phyloP scores from a whole-genome alignment of 805 yeast species.

The Hanseniaspora hatyaiensis region DNA sequence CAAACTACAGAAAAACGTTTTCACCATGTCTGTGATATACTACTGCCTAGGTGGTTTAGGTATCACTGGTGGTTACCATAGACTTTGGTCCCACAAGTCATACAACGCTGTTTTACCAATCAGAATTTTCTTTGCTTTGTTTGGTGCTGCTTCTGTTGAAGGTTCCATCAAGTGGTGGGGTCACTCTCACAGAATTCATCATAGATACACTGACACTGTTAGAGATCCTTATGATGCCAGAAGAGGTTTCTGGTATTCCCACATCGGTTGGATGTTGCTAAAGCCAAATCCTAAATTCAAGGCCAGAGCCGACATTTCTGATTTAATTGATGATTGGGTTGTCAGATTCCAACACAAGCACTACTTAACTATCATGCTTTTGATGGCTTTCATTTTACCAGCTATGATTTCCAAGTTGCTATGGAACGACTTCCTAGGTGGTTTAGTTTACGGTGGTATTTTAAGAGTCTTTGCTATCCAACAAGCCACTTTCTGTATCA shows the following conservation, averaged over 20 bases:
- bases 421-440: conserved; percentile 57
- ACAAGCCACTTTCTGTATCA: conserved; percentile 79
- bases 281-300: conserved; percentile 72
- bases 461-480: conserved; percentile 59
- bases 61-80: conserved; percentile 75
- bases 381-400: conserved; percentile 54
- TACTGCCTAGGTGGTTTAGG: conserved; percentile 58
- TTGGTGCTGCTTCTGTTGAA: conserved; percentile 74
- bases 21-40: conserved; percentile 37
- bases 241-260: conserved; percentile 72
- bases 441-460: conserved; percentile 65
- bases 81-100: conserved; percentile 68
- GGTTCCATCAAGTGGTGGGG: conserved; percentile 88
- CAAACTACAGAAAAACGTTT: conserved; percentile 41
- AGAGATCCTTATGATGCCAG: conserved; percentile 84
- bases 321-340: conserved; percentile 65
- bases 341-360: conserved; percentile 75
- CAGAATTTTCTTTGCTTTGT: conserved; percentile 54
- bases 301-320: conserved; percentile 73
- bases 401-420: conserved; percentile 42
- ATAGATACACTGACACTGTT: conserved; percentile 70
- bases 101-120: conserved; percentile 52
- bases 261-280: conserved; percentile 75
- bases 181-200: conserved; percentile 75
- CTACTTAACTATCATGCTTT: conserved; percentile 49